Conservation (phyloP, 1,284 basidiomycete genomes). For the Microbotryum violaceum region DNA sequence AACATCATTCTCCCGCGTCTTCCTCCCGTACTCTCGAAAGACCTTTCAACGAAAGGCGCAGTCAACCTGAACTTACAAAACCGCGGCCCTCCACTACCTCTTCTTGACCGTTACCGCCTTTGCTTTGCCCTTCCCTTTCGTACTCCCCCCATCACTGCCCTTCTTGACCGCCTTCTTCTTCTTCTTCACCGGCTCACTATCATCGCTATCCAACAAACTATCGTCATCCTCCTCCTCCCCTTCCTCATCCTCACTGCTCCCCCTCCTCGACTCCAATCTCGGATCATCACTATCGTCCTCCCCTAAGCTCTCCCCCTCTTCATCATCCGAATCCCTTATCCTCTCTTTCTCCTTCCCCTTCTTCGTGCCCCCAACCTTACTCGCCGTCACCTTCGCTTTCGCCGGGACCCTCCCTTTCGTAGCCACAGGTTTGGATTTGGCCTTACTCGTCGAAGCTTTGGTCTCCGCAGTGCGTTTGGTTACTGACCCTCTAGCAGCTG, state of each 20-base stretch:
- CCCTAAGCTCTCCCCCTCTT: neutral
- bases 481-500: constrained; percentile 56
- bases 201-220: neutral
- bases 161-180: neutral
- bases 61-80: too few species aligned
- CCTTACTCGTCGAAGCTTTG: constrained; percentile 56
- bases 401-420: neutral
- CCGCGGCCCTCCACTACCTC: too few species aligned
- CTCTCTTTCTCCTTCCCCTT: constrained; percentile 1
- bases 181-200: neutral
- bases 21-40: too few species aligned
- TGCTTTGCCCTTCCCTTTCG: constrained; percentile 1
- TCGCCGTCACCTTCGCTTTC: neutral
- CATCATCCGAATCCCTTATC: neutral
- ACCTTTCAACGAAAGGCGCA: too few species aligned
- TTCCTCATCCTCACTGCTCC: neutral
- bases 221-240: neutral
- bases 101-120: neutral
- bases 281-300: neutral
- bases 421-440: constrained; percentile 25
- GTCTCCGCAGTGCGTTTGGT: constrained; percentile 73
- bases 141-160: constrained; percentile 9
- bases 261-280: neutral
- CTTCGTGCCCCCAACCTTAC: too few species aligned
- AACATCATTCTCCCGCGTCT: too few species aligned